A percentile compares a stretch with the other conserved stretches of the same genome.
These are phyloP conservation scores for Mollisiaceae sp. DNA, from an alignment of 2,329 filamentous ascomycete genomes.

Conservation along the genomic window DNA sequence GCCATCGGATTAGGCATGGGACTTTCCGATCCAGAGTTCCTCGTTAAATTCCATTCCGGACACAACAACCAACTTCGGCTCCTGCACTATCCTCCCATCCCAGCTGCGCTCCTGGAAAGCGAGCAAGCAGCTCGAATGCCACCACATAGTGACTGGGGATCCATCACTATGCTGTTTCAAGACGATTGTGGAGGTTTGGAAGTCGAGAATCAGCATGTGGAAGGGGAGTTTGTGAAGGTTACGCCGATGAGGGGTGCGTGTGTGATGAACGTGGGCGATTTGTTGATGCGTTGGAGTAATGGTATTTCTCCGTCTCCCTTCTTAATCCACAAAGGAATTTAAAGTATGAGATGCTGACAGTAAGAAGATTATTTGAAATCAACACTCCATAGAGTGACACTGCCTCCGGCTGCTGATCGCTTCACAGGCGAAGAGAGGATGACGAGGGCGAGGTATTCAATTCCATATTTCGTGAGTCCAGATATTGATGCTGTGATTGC, in stretches of 20 bases:
- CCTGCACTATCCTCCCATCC: constrained; percentile 61
- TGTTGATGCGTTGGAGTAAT: constrained; percentile 56
- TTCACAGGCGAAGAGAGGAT: constrained; percentile 48
- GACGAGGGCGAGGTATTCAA: constrained; percentile 60
- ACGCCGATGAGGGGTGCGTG: constrained; percentile 48
- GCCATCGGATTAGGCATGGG: constrained; percentile 43
- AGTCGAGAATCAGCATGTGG: constrained; percentile 49
- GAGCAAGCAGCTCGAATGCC: constrained; percentile 52
- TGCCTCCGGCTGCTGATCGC: constrained; percentile 49
- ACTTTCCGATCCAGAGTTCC: constrained; percentile 50
- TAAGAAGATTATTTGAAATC: constrained; percentile 54
- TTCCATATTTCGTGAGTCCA: constrained; percentile 62
- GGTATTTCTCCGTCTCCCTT: constrained; percentile 41
- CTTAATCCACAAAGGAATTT: neutral
- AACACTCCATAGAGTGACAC: constrained; percentile 57
- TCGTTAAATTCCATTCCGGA: constrained; percentile 56
- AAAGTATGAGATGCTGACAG: neutral
- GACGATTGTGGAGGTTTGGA: constrained; percentile 57
- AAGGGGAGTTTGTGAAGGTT: constrained; percentile 49
- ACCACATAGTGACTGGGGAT: constrained; percentile 58
- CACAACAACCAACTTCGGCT: constrained; percentile 64
- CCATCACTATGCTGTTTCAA: constrained; percentile 58
- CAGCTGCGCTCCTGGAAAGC: constrained; percentile 49
- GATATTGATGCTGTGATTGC: constrained; percentile 56
- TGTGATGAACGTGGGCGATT: constrained; percentile 56